Evolutionary conservation across 225 moss, liverwort and hornwort genomes (phyloP), one percentile per base, ranked within the genome.

Genomic region (Straminergon stramineum): DNA sequence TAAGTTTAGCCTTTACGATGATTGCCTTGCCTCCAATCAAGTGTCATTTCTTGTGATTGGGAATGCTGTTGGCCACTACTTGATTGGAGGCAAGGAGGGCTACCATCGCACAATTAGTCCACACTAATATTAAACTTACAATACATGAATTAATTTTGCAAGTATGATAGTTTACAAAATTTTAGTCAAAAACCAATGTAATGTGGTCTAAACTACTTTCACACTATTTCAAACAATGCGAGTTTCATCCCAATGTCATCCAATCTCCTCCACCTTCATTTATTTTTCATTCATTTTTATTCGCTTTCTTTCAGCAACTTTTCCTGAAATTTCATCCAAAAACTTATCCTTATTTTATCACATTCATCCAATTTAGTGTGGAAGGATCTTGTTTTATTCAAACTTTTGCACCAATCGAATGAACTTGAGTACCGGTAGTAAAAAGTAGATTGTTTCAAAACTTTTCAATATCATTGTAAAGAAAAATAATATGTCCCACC

Each of bases 51-150:
- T 9, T 23, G 5, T 0, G 0, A 55, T 3, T 37, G 1, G 2
- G 1, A 55, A 22, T 15, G 1, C 14, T 35, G 9, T 0, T 15
- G 0, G 23, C 55, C 5, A 20, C 32, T 0, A 56, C 19, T 56
- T 9, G 4, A 16, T 56, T 56, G 6, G 6, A 78, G 6, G 14
- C 1, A 37, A 3, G 1, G 9, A 23, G 15, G 15, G 21, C 14
- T 0, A 0, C 4, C 3, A 32, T 51, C 0, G 0, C 1, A 30
- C 7, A 7, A 6, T 0, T 8, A 32, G 23, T 4, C 7, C 23
- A 39, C 4, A n/a, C 4, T n/a, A 22, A 69, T 22, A 2, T n/a
- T 69, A 2, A 69, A n/a, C 7, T 39, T 18, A 48, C 9, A 7
- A 10, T 48, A 2, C 41, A 9, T 27, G 3, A 73, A 73, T 16